Evolutionary conservation across 2,329 filamentous ascomycete genomes (phyloP), one percentile per base, ranked within the genome.

Genomic region (Diaporthe batatas): DNA sequence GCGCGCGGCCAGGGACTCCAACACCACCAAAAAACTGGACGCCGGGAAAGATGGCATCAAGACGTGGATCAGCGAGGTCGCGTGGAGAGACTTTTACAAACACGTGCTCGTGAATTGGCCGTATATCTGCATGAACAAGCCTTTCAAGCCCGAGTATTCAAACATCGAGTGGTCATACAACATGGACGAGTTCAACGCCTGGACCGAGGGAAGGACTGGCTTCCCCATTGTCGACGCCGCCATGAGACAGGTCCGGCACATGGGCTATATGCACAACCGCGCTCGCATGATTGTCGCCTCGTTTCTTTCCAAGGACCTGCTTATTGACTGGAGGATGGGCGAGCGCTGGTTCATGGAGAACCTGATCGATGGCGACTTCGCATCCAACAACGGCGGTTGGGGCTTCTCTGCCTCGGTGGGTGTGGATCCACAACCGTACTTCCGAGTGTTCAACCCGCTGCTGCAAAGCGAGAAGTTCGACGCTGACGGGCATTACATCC

Each of bases 381-480:
- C 92, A 0, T 92, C 89, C 72, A 96, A 96, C 80, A 94, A 93
- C 75, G 87, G 88, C 36, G 88, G 88, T 4, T 90, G 88, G 87
- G 89, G 84, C n/a, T 86, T 84, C 73, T 79, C 81, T 39, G 82
- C 83, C 3, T 81, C 80, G 11, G 83, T 85, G 23, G 82, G 79
- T 6, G 80, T 79, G 8, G 80, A 82, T 32, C 80, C 79, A 1
- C 79, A 97, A 81, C 94, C 95, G 0, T 98, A 97, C 80, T 98
- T 98, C 75, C 88, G 94, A 8, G 93, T 98, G 68, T 98, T 98
- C 83, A 98, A 97, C 78, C 95, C 95, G 0, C 80, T 94, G 57
- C 83, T 94, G 23, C 95, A 98, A 84, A 94, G 92, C 77, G 93
- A 96, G 85, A 95, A 93, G 82, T 97, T 97, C 77, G 95, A 98